Percentiles rank a stretch among this genome's conserved stretches.
Evolutionary conservation across 2,329 filamentous ascomycete genomes (phyloP).

Genomic region (Aspergillus tubingensis): DNA sequence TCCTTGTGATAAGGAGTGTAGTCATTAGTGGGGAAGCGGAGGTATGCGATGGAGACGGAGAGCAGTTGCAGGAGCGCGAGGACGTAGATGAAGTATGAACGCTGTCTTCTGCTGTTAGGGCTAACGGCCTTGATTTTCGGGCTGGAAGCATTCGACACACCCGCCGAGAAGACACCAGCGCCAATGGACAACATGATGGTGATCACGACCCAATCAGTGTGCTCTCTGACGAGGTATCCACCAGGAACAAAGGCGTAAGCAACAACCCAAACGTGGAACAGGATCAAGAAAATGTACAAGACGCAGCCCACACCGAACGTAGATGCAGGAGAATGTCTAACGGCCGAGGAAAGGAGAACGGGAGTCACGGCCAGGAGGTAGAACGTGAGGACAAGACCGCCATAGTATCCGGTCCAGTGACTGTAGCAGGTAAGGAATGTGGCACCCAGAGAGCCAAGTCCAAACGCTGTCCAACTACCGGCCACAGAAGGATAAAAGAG

Average conservation of each 20-base stretch:
- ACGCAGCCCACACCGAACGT: constrained; percentile 89
- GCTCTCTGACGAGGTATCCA: constrained; percentile 86
- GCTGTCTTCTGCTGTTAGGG: constrained; percentile 50
- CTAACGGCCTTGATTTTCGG: constrained; percentile 43
- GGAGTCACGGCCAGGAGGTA: constrained; percentile 82
- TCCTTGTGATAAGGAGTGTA: constrained; percentile 87
- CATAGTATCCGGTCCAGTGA: constrained; percentile 89
- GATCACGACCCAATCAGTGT: constrained; percentile 93
- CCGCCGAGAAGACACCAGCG: constrained; percentile 73
- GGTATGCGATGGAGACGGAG: constrained; percentile 77
- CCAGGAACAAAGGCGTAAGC: constrained; percentile 98
- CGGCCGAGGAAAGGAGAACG: constrained; percentile 72
- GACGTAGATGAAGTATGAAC: constrained; percentile 70
- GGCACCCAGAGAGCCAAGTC: constrained; percentile 75
- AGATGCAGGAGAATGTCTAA: constrained; percentile 72
- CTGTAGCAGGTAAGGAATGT: constrained; percentile 72
- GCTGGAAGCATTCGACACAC: constrained; percentile 55
- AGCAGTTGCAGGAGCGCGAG: constrained; percentile 77
- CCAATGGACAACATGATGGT: constrained; percentile 82
- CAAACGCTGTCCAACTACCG: constrained; percentile 77
- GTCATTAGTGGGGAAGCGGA: constrained; percentile 89
- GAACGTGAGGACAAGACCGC: constrained; percentile 70
- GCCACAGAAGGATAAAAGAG: constrained; percentile 70
- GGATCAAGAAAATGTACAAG: constrained; percentile 86
- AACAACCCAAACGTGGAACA: constrained; percentile 99